A percentile compares a stretch with the other conserved stretches of the same genome.
phyloP scores from a whole-genome alignment of 2,329 filamentous ascomycete species.

The Cladosporium austrohemisphaericum region DNA sequence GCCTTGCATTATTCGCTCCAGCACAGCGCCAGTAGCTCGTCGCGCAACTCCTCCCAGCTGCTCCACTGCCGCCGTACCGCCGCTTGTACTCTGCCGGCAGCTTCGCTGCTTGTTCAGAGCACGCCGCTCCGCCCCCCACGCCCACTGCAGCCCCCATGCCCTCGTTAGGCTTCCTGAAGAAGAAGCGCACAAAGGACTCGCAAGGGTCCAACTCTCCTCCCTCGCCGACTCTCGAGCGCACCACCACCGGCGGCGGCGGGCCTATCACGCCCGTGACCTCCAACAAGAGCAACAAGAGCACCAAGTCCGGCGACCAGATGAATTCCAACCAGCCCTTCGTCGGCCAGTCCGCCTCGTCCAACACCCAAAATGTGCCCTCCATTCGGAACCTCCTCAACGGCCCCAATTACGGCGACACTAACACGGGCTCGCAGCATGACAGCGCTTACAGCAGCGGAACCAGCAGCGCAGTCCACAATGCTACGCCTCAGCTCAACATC shows the following conservation, averaged over 20 bases:
- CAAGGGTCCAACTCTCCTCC: slow-evolving; percentile 59
- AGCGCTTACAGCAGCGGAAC: slow-evolving; percentile 27
- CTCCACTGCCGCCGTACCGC: slow-evolving; percentile 11
- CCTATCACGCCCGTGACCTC: slow-evolving; percentile 49
- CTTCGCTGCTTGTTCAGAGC: slow-evolving; percentile 14
- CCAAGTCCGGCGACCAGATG: slow-evolving; percentile 20
- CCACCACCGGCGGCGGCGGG: slow-evolving; percentile 42
- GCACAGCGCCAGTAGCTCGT: slow-evolving; percentile 1
- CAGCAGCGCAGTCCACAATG: slow-evolving; percentile 37
- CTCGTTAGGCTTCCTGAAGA: slow-evolving; percentile 93
- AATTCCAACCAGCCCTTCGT: slow-evolving; percentile 28
- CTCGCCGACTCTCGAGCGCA: slow-evolving; percentile 52
- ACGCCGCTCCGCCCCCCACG: slow-evolving; percentile 16
- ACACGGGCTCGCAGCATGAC: slow-evolving; percentile 34
- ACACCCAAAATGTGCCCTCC: slow-evolving; percentile 65
- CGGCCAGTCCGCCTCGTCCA: slow-evolving; percentile 35
- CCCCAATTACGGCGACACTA: slow-evolving; percentile 40
- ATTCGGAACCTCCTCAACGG: slow-evolving; percentile 82
- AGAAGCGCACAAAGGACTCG: slow-evolving; percentile 95
- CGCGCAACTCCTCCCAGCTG: background rate
- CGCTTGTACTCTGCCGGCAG: slow-evolving; percentile 7
- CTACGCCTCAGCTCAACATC: slow-evolving; percentile 35
- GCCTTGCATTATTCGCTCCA: slow-evolving; percentile 15
- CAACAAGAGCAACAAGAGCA: slow-evolving; percentile 30
- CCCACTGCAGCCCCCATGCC: slow-evolving; percentile 61